These are phyloP conservation scores for Corrigiola litoralis DNA, from an alignment of 179 eudicot genomes.

Conservation along the genomic window DNA sequence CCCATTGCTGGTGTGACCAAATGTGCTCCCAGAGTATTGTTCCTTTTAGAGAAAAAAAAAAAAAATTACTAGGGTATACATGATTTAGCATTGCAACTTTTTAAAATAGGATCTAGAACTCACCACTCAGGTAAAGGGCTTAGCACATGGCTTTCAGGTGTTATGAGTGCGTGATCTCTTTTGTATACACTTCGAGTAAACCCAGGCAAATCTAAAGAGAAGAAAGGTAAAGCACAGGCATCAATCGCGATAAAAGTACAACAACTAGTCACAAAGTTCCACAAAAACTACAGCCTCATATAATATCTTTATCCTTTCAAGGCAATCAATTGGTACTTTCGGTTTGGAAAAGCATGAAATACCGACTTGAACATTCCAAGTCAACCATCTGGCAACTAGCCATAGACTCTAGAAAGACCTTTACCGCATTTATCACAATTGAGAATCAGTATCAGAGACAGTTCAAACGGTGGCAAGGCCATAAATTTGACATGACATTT, in stretches of 20 bases:
- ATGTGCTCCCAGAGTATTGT: slow-evolving; percentile 70
- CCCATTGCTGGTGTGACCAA: slow-evolving; percentile 83
- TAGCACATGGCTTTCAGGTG: slow-evolving; percentile 94
- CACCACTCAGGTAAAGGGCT: slow-evolving; percentile 97
- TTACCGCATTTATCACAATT: too few species aligned
- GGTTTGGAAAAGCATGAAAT: background rate
- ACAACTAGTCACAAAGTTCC: background rate
- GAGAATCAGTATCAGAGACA: too few species aligned
- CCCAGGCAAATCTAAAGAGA: slow-evolving; percentile 74
- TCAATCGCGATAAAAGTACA: background rate
- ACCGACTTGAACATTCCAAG: too few species aligned
- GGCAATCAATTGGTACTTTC: background rate
- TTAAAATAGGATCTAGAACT: slow-evolving; percentile 1
- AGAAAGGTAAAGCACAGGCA: background rate
- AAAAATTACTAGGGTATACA: background rate
- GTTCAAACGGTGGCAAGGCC: too few species aligned
- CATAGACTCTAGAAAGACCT: too few species aligned
- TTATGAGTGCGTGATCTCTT: slow-evolving; percentile 79
- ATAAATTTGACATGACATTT: too few species aligned
- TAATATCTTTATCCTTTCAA: background rate
- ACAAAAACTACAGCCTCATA: background rate
- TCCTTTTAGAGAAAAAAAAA: slow-evolving; percentile 39
- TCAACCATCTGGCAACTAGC: too few species aligned
- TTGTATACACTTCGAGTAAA: slow-evolving; percentile 87
- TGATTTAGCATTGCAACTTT: background rate